Evolutionary conservation across 768 basidiomycete species (phyloP).

Genomic region (Hericium coralloides): DNA sequence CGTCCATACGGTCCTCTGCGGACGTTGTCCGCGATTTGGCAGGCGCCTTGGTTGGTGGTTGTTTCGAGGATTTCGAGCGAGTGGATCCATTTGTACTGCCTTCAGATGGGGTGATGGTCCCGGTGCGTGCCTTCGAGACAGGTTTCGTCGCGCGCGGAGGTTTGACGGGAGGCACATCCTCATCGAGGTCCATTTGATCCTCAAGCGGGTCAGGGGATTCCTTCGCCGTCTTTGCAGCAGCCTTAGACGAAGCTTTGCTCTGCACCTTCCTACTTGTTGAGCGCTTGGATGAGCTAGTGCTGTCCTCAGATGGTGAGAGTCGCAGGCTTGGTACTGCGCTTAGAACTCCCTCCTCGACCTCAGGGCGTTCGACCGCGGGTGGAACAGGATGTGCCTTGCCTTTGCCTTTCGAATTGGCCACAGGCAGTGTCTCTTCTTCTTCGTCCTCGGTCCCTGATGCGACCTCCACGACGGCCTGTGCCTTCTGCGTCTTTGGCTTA

Average conservation of each 20-base stretch:
- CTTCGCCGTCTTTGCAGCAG: neutral
- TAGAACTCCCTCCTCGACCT: neutral
- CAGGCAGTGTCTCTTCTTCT: neutral
- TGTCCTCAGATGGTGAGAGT: too few species aligned
- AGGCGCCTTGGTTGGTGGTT: neutral
- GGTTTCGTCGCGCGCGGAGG: neutral
- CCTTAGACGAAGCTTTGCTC: neutral
- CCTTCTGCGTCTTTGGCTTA: neutral
- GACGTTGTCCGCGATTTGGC: neutral
- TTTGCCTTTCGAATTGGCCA: neutral
- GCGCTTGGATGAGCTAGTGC: too few species aligned
- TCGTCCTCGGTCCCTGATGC: neutral
- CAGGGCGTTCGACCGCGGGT: neutral
- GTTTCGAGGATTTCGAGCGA: neutral
- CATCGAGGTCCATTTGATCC: neutral
- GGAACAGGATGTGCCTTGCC: conserved; percentile 13
- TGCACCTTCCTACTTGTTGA: too few species aligned
- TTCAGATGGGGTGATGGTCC: neutral
- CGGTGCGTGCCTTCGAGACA: neutral
- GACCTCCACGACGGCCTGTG: neutral
- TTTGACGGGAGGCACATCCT: neutral
- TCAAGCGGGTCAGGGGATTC: neutral
- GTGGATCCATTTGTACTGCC: neutral
- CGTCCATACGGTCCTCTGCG: neutral
- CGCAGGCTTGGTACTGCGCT: too few species aligned